Evolutionary conservation across 208 protist genomes (phyloP), one percentile per base, ranked within the genome.

Genomic region (Leishmania lainsoni): DNA sequence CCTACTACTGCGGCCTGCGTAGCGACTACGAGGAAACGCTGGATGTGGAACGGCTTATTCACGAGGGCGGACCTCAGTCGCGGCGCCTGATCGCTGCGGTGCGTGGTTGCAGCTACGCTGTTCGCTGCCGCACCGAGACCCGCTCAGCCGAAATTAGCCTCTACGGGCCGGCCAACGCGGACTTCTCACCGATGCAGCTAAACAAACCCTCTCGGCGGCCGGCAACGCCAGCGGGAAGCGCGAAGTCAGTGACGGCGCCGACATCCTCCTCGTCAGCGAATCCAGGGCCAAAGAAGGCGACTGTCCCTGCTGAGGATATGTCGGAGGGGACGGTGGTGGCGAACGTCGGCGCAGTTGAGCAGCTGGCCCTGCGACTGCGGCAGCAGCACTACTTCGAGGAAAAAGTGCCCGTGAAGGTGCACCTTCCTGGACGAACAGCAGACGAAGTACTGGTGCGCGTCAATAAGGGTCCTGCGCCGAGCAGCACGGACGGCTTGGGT

Each of bases 131-230:
- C 48, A 91, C 83, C 3, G 93, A 97, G 78, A 97, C 93, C 17
- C 93, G 91, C 39, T 93, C 91, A 0, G 93, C 92, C 4, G 92
- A 97, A 76, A 71, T 97, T 4, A 81, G 81, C 45, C 78, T 97
- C 9, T 93, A 90, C 78, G 93, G 91, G 0, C 83, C 87, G 14
- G 90, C 93, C 0, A 86, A 92, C 45, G 89, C 86, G 12, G 81
- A 90, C 79, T 85, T 95, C 35, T 42, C 79, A 2, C 74, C 83
- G 9, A 89, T 95, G 82, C 73, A 76, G 63, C 66, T 79, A 6
- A 32, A 39, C 63, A 84, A 87, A 69, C 26, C 61, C 48, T 59
- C 58, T n/a, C 78, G 78, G 35, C 52, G 69, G n/a, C 65, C 65
- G 49, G 54, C 61, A 51, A 78, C 29, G 75, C 26, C 35, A 20